Evolutionary conservation across 305 asterid species (phyloP), one percentile per base, ranked within the genome.

Genomic region (Solanum hybrid): DNA sequence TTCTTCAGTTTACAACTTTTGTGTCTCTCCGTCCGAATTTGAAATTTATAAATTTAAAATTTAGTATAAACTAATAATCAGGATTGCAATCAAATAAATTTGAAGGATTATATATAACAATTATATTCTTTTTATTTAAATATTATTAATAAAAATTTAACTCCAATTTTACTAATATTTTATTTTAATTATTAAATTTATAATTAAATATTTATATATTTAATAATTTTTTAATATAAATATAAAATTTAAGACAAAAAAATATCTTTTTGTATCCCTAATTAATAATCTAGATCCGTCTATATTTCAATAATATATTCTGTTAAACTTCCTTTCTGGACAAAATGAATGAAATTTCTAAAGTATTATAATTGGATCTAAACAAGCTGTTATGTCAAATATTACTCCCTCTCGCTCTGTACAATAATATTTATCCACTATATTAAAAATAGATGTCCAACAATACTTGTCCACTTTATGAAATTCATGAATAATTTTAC

Each of bases 21-120:
- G 4, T 75, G 4, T 75, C 24, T 16, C 0, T 2, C 0, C 0
- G 5, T 3, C 0, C 0, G 7, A 29, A 31, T 16, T 29, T 73
- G 1, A 24, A 69, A n/a, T 69, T 69, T 67, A 67, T 4, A n/a
- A 22, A 22, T 67, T 22, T 64, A 57, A 18, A 57, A 57, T 18
- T 57, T 57, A 57, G 1, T 6, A 57, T 6, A 22, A 39, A 39
- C 46, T 39, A 39, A 39, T 39, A 3, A 39, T 39, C 46, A 39
- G 46, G 46, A 39, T 39, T 39, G 46, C 46, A 39, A 57, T 57
- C 4, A 3, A 18, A 57, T 57, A 57, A 57, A 57, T 57, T 51
- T 57, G 4, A 57, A 6, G 69, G 10, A 18, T 61, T 57, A 7
- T 57, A 20, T 7, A 57, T 42, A 42, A 42, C 5, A 51, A 51